Percentiles rank a stretch among this genome's conserved stretches.
Conservation (phyloP, 495 filamentous ascomycete species). For the Penicillium fimorum region DNA sequence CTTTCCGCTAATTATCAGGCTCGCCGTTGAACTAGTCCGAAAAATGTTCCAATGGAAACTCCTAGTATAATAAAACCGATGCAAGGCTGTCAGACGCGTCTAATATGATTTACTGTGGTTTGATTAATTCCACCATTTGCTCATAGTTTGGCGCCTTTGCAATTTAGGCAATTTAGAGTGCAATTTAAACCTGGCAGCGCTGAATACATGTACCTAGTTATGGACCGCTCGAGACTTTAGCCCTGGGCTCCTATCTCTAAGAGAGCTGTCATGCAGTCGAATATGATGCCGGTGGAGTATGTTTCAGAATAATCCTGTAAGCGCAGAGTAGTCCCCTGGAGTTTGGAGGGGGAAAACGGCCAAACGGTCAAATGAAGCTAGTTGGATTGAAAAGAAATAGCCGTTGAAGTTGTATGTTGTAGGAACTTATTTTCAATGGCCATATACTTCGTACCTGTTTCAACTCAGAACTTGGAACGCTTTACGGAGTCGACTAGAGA, state of each 20-base stretch:
- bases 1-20: background rate
- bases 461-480: too few species aligned
- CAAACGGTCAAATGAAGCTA: background rate
- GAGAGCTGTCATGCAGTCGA: background rate
- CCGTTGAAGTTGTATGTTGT: background rate
- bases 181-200: constrained; percentile 1
- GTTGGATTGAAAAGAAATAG: background rate
- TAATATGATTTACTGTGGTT: constrained; percentile 1
- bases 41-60: background rate
- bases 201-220: background rate
- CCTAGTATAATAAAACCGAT: background rate
- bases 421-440: too few species aligned
- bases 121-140: background rate
- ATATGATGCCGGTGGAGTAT: constrained; percentile 1
- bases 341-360: background rate
- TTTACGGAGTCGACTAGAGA: background rate
- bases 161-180: background rate
- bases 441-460: too few species aligned
- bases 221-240: background rate
- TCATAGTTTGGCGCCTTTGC: background rate
- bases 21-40: background rate
- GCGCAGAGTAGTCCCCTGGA: background rate
- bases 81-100: background rate
- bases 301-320: background rate
- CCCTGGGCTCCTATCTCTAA: background rate